Conservation (phyloP, 768 basidiomycete species). For the Lactarius evosmus region DNA sequence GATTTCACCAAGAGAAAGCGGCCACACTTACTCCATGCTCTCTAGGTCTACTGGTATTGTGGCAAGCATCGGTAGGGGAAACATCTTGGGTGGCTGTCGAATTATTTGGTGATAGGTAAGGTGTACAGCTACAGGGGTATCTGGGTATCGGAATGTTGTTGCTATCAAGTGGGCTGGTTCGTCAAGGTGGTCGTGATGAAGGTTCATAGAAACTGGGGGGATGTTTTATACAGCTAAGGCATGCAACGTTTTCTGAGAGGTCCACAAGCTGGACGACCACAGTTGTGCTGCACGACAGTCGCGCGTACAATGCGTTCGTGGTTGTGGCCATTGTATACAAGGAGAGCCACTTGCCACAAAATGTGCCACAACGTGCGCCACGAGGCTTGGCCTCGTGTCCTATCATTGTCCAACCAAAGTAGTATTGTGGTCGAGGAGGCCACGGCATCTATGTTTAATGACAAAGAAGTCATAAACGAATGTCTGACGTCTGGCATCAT, state of each 20-base stretch:
- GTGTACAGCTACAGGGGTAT: conserved; percentile 8
- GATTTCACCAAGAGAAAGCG: background rate
- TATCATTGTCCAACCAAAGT: background rate
- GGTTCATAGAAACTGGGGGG: background rate
- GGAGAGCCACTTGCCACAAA: conserved; percentile 4
- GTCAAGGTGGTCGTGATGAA: conserved; percentile 1
- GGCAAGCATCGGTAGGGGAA: conserved; percentile 19
- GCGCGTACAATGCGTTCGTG: conserved; percentile 9
- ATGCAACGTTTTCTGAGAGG: background rate
- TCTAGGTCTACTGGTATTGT: conserved; percentile 9
- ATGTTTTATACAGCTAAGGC: conserved; percentile 10
- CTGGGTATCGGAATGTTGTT: conserved; percentile 7
- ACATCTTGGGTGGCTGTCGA: conserved; percentile 13
- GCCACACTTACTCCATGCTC: conserved; percentile 15
- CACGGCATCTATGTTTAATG: background rate
- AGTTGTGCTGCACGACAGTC: background rate
- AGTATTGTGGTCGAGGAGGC: conserved; percentile 1
- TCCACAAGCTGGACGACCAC: conserved; percentile 1
- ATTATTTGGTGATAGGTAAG: conserved; percentile 1
- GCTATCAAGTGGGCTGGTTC: background rate
- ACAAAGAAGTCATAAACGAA: conserved; percentile 1
- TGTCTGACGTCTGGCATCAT: conserved; percentile 1
- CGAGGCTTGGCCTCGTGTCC: conserved; percentile 1
- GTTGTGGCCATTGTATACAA: conserved; percentile 15
- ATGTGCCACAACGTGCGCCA: conserved; percentile 4